Base-by-base conservation (phyloP, 2,329 filamentous ascomycete genomes). In the Tolypocladium amazonense region DNA sequence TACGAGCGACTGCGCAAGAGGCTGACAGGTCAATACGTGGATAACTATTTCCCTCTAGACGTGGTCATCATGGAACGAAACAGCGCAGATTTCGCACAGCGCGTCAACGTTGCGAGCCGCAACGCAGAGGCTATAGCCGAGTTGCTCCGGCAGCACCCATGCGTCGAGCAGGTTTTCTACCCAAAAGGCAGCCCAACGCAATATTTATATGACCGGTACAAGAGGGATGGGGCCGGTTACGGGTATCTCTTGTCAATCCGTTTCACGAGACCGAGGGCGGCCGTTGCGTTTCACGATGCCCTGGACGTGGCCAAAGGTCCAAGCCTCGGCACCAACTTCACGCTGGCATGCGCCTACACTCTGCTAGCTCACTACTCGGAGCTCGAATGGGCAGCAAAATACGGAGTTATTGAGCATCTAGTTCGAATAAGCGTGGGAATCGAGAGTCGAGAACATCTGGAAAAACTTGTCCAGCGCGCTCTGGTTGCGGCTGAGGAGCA, bases 241-340 rank as follows among this genome's bases (percentile, higher is more conserved):
- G 81, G 81, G 0, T 81, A 77, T 63, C 71, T 84, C 0, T 68
- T 84, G 14, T 77, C 71, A n/a, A 66, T 83, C 18, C 76, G 81
- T 30, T 78, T 85, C 56, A 67, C 70, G n/a, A 69, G 65, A 7
- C 25, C 64, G 64, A 61, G 61, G 18, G 67, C 69, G 0, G 74
- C 78, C 0, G 65, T 67, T 2, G 73, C 74, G 0, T 84, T 83
- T 58, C 81, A 79, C 63, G 76, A 83, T 59, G 71, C 70, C 30
- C 60, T 82, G 1, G 68, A 76, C 41, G 70, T 82, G 45, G 76
- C 79, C 64, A 74, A 77, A 30, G 79, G 80, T 0, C 80, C 79
- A 0, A 79, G 81, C 62, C 68, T 83, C 1, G 81, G 80, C 1
- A 80, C 79, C 1, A 79, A 79, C 62, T 69, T 75, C 56, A 82